Percentiles rank a stretch among this genome's conserved stretches.
Evolutionary conservation across 306 rosid genomes (phyloP).

Genomic region (cucumber (Cucumis sativus)): DNA sequence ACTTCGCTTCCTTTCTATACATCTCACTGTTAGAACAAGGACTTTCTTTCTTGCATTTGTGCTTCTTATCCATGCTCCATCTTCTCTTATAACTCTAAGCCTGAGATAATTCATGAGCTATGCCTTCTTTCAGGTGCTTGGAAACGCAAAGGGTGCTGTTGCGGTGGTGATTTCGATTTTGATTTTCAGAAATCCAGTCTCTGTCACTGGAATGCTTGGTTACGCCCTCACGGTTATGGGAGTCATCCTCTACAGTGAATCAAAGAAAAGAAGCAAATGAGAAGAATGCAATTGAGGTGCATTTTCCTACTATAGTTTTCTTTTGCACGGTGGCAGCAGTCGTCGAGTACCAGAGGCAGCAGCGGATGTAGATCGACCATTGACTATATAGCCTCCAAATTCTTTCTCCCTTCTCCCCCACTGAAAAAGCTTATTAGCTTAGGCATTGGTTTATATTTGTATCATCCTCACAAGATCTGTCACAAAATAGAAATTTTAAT

Average conservation of each 20-base stretch:
- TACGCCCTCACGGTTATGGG: slow-evolving; percentile 84
- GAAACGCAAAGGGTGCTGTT: slow-evolving; percentile 98
- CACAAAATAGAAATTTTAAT: slow-evolving; percentile 39
- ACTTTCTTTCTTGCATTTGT: neutral
- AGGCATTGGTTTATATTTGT: slow-evolving; percentile 35
- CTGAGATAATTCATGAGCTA: neutral
- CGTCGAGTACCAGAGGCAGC: neutral
- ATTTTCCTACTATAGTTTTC: slow-evolving; percentile 20
- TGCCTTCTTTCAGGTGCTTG: slow-evolving; percentile 61
- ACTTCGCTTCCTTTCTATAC: neutral
- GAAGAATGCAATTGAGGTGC: slow-evolving; percentile 16
- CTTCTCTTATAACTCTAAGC: neutral
- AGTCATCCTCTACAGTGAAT: slow-evolving; percentile 91
- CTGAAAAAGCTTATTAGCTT: slow-evolving; percentile 25
- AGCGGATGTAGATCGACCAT: slow-evolving; percentile 8
- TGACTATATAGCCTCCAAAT: slow-evolving; percentile 6
- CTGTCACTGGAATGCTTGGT: slow-evolving; percentile 98
- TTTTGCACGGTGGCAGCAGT: neutral
- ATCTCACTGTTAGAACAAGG: neutral
- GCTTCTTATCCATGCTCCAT: neutral
- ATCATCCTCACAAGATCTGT: slow-evolving; percentile 54
- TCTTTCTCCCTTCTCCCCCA: slow-evolving; percentile 11
- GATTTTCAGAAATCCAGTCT: slow-evolving; percentile 90
- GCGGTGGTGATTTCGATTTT: slow-evolving; percentile 96
- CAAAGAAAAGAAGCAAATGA: slow-evolving; percentile 97